phyloP scores from a whole-genome alignment of 139 green algal genomes.

The Closterium sp. region DNA sequence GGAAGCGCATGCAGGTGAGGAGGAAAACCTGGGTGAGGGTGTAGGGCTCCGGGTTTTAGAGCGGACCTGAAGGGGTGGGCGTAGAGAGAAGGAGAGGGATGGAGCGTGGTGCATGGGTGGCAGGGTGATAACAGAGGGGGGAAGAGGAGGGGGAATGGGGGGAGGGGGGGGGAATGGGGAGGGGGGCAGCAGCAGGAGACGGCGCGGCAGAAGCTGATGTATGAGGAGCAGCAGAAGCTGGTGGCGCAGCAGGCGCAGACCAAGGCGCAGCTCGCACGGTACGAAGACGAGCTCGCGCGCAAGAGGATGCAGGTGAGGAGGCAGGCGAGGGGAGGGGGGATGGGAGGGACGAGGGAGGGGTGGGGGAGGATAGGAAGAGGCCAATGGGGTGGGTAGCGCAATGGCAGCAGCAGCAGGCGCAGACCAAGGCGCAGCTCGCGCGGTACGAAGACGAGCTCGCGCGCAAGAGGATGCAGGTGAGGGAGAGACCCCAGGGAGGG shows the following conservation, averaged over 20 bases:
- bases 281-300: constrained; percentile 65
- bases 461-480: constrained; percentile 55
- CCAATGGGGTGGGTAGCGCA: constrained; percentile 72
- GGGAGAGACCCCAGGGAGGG: neutral
- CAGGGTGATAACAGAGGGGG: too few relatives aligned
- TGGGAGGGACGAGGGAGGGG: neutral
- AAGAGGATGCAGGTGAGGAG: constrained; percentile 52
- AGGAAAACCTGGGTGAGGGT: too few relatives aligned
- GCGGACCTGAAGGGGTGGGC: neutral
- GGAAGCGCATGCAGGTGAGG: constrained; percentile 55
- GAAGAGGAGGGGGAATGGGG: too few relatives aligned
- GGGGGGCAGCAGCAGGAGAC: neutral
- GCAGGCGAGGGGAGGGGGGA: neutral
- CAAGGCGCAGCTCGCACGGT: constrained; percentile 78
- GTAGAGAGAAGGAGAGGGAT: neutral
- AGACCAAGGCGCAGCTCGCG: constrained; percentile 80
- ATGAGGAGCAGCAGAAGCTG: constrained; percentile 72
- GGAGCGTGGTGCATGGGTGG: neutral
- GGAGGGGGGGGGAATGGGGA: too few relatives aligned
- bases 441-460: constrained; percentile 68
- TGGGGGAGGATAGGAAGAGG: constrained; percentile 42
- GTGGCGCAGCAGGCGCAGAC: constrained; percentile 82
- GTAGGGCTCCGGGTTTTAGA: neutral
- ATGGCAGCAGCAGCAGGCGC: constrained; percentile 76
- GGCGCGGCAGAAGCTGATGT: constrained; percentile 76